Conservation (phyloP, 192 early-diverging fungal species). For the Diversispora eburnea region DNA sequence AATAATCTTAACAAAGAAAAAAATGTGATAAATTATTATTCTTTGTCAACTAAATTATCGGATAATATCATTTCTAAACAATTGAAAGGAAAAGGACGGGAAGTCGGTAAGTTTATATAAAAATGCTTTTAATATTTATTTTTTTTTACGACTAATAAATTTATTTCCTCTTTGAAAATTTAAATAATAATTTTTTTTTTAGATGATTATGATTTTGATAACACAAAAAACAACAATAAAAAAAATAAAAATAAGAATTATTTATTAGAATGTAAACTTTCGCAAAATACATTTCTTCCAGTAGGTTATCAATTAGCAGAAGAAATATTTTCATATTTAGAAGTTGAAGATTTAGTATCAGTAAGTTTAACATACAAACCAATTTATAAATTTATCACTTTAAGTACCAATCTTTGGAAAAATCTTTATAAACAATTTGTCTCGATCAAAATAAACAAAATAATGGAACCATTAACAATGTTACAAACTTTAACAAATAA, state of each 20-base stretch:
- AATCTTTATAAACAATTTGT: slow-evolving; percentile 1
- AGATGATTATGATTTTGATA: too few relatives aligned
- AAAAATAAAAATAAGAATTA: background rate
- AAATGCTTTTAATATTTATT: too few relatives aligned
- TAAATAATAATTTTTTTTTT: too few relatives aligned
- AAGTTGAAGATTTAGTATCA: slow-evolving; percentile 21
- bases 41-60: too few relatives aligned
- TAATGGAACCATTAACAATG: slow-evolving; percentile 15
- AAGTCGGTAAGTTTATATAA: too few relatives aligned
- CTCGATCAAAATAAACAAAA: background rate
- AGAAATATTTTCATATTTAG: slow-evolving; percentile 18
- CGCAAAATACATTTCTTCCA: slow-evolving; percentile 25
- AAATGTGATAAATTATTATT: too few relatives aligned
- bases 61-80: too few relatives aligned
- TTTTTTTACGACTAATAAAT: too few relatives aligned
- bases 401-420: slow-evolving; percentile 2
- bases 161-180: too few relatives aligned
- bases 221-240: too few relatives aligned
- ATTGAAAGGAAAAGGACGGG: too few relatives aligned
- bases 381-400: slow-evolving; percentile 8
- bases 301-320: slow-evolving; percentile 22
- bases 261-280: slow-evolving; percentile 2
- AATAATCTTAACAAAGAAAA: too few relatives aligned
- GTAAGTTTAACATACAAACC: slow-evolving; percentile 24
- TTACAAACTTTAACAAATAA: slow-evolving; percentile 2